Conservation (phyloP, 164 flowering plant species). For the Warburgia ugandensis region DNA sequence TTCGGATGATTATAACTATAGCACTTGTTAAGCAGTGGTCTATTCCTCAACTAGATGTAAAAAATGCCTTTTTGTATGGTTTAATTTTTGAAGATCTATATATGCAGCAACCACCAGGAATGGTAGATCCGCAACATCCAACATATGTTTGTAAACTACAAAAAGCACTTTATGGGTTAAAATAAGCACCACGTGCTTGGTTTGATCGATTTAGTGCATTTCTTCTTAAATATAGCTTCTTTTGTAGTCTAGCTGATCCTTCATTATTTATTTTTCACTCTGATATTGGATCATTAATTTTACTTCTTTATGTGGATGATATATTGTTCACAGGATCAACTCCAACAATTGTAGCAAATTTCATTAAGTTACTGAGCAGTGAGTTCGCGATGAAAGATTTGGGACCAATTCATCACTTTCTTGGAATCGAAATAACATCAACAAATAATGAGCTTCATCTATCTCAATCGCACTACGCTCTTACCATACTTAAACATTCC, state of each 20-base stretch:
- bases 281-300: neutral
- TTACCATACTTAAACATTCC: neutral
- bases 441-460: neutral
- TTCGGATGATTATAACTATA: too few species aligned
- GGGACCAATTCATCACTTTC: neutral
- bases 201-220: conserved; percentile 1
- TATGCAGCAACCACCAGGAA: neutral
- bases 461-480: neutral
- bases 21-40: too few species aligned
- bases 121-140: neutral
- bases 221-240: neutral
- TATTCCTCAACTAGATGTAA: too few species aligned
- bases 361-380: neutral
- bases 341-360: neutral
- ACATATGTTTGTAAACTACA: neutral
- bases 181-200: neutral
- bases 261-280: neutral
- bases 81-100: too few species aligned
- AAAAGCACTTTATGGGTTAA: neutral
- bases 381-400: conserved; percentile 1
- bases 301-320: conserved; percentile 4
- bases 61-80: neutral
- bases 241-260: neutral
- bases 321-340: neutral
- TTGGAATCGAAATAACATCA: neutral